phyloP scores from a whole-genome alignment of 2,329 filamentous ascomycete genomes.

The Calonectria multiphialidica region DNA sequence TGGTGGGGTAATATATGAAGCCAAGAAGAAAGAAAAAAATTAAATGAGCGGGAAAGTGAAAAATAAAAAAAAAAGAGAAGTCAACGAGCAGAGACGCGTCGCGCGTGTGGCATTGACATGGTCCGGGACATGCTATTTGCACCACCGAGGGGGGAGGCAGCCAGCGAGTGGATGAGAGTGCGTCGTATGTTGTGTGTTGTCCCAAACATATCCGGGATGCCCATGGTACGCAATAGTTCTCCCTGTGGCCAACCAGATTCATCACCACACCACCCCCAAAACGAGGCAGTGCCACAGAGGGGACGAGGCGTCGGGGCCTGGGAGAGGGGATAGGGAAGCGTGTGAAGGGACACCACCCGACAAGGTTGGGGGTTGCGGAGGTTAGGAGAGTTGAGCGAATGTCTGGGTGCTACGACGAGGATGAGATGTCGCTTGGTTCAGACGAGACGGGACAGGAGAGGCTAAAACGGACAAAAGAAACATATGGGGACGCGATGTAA shows the following conservation, averaged over 20 bases:
- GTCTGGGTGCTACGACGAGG: not conserved
- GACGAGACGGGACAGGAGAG: constrained; percentile 33
- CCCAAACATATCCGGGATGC: constrained; percentile 14
- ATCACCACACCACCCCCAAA: constrained; percentile 27
- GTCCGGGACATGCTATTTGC: constrained; percentile 29
- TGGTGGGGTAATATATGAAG: constrained; percentile 23
- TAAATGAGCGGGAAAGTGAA: not conserved
- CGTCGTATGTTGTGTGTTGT: constrained; percentile 23
- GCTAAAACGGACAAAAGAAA: constrained; percentile 28
- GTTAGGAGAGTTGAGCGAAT: constrained; percentile 5
- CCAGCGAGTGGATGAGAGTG: constrained; percentile 21
- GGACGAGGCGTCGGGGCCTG: constrained; percentile 5
- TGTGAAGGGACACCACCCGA: not conserved
- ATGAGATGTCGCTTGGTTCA: constrained; percentile 25
- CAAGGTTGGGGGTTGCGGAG: constrained; percentile 11
- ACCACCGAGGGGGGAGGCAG: constrained; percentile 19
- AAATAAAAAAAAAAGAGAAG: not conserved
- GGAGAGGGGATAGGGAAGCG: not conserved
- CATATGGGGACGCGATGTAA: constrained; percentile 28
- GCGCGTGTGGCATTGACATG: constrained; percentile 21
- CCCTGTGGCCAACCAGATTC: constrained; percentile 6
- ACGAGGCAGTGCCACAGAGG: constrained; percentile 31
- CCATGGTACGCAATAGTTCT: constrained; percentile 17
- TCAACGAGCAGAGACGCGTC: constrained; percentile 10
- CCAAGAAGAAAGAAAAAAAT: not conserved